Evolutionary conservation across 371 early-diverging fungal species (phyloP).

Genomic region (Blastocladiella emersonii): DNA sequence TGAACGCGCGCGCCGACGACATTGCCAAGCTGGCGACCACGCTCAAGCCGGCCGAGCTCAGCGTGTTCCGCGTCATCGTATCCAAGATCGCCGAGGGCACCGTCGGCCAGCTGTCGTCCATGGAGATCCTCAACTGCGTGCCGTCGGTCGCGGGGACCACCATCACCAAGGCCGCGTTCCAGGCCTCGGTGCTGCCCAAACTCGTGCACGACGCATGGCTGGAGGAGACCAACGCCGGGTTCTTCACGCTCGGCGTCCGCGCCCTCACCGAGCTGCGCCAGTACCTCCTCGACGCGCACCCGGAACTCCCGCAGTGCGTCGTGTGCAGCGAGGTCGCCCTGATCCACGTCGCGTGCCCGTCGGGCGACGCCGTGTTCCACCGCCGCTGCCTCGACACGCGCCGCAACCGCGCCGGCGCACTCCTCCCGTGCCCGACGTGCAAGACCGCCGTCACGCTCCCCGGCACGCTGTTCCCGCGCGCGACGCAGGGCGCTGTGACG

Average conservation of each 20-base stretch:
- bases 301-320: no score
- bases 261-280: no score
- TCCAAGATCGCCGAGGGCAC: not conserved
- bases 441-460: no score
- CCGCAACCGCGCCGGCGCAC: no score
- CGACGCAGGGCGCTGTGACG: no score
- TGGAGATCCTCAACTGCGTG: not conserved
- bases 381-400: no score
- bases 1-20: not conserved
- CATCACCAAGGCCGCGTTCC: not conserved
- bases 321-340: no score
- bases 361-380: no score
- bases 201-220: not conserved
- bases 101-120: not conserved
- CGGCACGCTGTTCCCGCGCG: no score
- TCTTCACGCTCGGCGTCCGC: not conserved
- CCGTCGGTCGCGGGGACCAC: not conserved
- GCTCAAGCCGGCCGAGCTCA: not conserved
- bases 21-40: not conserved
- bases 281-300: no score
- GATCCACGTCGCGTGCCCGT: no score
- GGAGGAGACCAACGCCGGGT: not conserved
- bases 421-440: no score
- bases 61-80: not conserved
- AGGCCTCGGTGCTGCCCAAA: not conserved